These are phyloP conservation scores for Globisporangium barbulae DNA, from an alignment of 352 stramenopile species.

Conservation along the genomic window DNA sequence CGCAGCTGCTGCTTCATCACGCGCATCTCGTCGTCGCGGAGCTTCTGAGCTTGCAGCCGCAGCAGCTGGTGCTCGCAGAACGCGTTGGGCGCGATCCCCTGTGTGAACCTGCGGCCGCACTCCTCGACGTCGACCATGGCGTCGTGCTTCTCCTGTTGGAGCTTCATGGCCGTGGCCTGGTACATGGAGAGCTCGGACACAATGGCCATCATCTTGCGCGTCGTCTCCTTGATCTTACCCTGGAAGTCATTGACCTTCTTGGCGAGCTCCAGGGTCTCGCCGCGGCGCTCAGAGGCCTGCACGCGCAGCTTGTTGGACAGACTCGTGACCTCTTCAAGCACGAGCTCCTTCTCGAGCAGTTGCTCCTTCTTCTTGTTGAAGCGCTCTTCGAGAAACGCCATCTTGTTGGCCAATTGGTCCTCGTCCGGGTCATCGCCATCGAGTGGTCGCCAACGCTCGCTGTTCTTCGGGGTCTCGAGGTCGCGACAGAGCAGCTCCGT, in stretches of 20 bases:
- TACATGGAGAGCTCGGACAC: conserved; percentile 95
- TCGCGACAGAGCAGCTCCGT: conserved; percentile 89
- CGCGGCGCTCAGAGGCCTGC: conserved; percentile 71
- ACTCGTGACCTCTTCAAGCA: conserved; percentile 92
- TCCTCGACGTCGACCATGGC: conserved; percentile 65
- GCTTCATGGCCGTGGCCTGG: conserved; percentile 92
- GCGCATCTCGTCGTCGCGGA: conserved; percentile 48
- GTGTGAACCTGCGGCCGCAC: conserved; percentile 44
- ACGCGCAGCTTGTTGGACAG: conserved; percentile 81
- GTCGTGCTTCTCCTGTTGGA: conserved; percentile 91
- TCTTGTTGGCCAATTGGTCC: conserved; percentile 84
- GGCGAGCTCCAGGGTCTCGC: conserved; percentile 78
- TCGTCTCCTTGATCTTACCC: conserved; percentile 87
- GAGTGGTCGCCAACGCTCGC: conserved; percentile 83
- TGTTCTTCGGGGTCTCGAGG: conserved; percentile 90
- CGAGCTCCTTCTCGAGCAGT: conserved; percentile 92
- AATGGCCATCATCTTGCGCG: conserved; percentile 93
- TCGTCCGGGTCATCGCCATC: conserved; percentile 88
- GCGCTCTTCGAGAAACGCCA: conserved; percentile 81
- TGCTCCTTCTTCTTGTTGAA: conserved; percentile 91
- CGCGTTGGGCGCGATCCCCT: conserved; percentile 70
- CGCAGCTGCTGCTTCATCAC: conserved; percentile 38
- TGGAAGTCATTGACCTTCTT: conserved; percentile 92
- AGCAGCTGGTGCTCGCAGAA: conserved; percentile 77
- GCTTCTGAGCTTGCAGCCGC: conserved; percentile 50